A percentile compares a stretch with the other conserved stretches of the same genome.
phyloP scores from a whole-genome alignment of 345 rosid genomes.

The Hibiscus tridactylites region DNA sequence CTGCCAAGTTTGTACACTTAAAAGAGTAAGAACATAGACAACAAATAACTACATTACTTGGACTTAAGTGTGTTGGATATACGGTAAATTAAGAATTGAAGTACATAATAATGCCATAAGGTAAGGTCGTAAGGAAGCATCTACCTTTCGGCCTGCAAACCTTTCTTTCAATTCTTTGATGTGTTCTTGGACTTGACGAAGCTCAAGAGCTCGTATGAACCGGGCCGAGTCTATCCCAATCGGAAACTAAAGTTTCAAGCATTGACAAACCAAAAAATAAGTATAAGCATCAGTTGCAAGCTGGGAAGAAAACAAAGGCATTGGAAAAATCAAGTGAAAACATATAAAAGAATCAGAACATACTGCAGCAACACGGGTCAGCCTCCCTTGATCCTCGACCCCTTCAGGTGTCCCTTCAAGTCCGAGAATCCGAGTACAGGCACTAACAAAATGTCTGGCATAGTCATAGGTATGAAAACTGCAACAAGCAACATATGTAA shows the following conservation, averaged over 20 bases:
- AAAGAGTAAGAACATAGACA: neutral
- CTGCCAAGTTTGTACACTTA: constrained; percentile 28
- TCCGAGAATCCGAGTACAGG: constrained; percentile 98
- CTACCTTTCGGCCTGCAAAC: constrained; percentile 91
- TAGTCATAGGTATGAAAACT: constrained; percentile 98
- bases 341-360: constrained; percentile 19
- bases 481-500: constrained; percentile 4
- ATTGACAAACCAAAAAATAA: constrained; percentile 11
- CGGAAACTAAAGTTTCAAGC: constrained; percentile 61
- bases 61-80: neutral
- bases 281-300: neutral
- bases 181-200: constrained; percentile 56
- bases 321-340: constrained; percentile 14
- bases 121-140: neutral
- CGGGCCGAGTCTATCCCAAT: constrained; percentile 94
- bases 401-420: constrained; percentile 99
- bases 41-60: neutral
- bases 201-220: constrained; percentile 75
- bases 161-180: constrained; percentile 79
- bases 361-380: constrained; percentile 98
- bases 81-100: neutral
- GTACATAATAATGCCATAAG: neutral
- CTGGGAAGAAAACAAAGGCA: neutral
- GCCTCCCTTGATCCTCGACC: constrained; percentile 94
- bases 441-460: constrained; percentile 98